A percentile compares a stretch with the other conserved stretches of the same genome.
Evolutionary conservation across 208 protist species (phyloP).

Genomic region (Acanthamoeba pearcei): DNA sequence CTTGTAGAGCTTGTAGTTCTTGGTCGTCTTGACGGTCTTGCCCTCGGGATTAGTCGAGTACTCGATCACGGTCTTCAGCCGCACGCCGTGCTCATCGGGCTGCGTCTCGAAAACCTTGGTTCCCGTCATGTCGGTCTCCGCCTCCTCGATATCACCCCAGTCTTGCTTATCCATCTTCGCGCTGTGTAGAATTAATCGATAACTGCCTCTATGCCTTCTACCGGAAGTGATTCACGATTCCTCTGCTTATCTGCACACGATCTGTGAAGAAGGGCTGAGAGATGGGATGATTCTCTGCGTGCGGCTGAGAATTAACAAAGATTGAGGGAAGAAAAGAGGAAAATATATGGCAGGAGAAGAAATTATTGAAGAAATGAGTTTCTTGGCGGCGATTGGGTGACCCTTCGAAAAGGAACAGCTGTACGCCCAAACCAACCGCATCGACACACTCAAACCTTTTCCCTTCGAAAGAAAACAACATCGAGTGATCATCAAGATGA

Average conservation of each 20-base stretch:
- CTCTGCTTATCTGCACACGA: not conserved
- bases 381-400: too few species aligned
- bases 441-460: too few species aligned
- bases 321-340: not conserved
- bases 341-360: too few species aligned
- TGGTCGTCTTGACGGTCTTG: conserved; percentile 72
- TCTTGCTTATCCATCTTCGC: conserved; percentile 41
- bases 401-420: too few species aligned
- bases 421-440: too few species aligned
- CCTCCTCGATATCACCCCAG: conserved; percentile 73
- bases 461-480: too few species aligned
- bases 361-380: not conserved
- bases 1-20: conserved; percentile 75
- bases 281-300: not conserved
- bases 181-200: not conserved
- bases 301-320: conserved; percentile 13
- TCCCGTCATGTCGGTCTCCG: conserved; percentile 70
- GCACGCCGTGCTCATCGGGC: conserved; percentile 49
- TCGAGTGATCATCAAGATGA: conserved; percentile 13
- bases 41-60: conserved; percentile 68
- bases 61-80: conserved; percentile 75
- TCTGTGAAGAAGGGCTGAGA: not conserved
- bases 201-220: not conserved
- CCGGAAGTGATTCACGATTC: too few species aligned
- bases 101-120: conserved; percentile 65